phyloP scores from a whole-genome alignment of 2,329 filamentous ascomycete species.

The Fusarium nelsonii region DNA sequence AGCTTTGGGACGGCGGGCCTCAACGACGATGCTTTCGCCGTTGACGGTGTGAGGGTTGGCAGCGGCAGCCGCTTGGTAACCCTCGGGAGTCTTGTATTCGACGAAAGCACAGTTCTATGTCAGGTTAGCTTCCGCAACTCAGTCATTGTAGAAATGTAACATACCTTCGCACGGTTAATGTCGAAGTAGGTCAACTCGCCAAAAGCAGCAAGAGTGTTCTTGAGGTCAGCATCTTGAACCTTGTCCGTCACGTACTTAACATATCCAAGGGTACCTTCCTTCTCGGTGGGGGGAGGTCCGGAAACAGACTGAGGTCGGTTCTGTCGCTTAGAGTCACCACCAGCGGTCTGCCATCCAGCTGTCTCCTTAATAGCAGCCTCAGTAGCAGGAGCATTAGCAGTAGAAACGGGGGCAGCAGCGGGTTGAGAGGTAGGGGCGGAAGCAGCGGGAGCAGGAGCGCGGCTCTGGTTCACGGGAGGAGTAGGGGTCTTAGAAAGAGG shows the following conservation, averaged over 20 bases:
- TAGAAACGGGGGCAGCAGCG: constrained; percentile 55
- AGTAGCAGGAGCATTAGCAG: constrained; percentile 54
- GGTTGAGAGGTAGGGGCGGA: constrained; percentile 52
- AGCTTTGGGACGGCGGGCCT: constrained; percentile 86
- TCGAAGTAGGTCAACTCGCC: constrained; percentile 80
- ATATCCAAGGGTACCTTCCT: constrained; percentile 85
- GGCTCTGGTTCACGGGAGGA: constrained; percentile 63
- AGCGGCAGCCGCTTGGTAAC: constrained; percentile 83
- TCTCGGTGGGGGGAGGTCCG: constrained; percentile 69
- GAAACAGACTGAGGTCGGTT: constrained; percentile 77
- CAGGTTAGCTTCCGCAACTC: constrained; percentile 28
- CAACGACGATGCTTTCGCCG: constrained; percentile 85
- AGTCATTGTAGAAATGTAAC: constrained; percentile 34
- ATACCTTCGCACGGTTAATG: constrained; percentile 85
- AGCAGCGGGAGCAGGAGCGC: constrained; percentile 63
- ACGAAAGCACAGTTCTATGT: constrained; percentile 94
- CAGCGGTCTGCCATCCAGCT: constrained; percentile 85
- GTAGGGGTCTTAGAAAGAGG: constrained; percentile 70
- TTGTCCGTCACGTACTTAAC: constrained; percentile 96
- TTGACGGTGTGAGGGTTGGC: constrained; percentile 89
- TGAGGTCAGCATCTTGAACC: constrained; percentile 80
- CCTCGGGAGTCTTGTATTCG: constrained; percentile 85
- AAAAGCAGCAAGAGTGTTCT: constrained; percentile 76
- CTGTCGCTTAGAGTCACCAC: constrained; percentile 86
- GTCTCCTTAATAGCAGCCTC: constrained; percentile 64